A percentile compares a stretch with the other conserved stretches of the same genome.
phyloP scores from a whole-genome alignment of 2,329 filamentous ascomycete genomes.

The Diaporthe sp. region DNA sequence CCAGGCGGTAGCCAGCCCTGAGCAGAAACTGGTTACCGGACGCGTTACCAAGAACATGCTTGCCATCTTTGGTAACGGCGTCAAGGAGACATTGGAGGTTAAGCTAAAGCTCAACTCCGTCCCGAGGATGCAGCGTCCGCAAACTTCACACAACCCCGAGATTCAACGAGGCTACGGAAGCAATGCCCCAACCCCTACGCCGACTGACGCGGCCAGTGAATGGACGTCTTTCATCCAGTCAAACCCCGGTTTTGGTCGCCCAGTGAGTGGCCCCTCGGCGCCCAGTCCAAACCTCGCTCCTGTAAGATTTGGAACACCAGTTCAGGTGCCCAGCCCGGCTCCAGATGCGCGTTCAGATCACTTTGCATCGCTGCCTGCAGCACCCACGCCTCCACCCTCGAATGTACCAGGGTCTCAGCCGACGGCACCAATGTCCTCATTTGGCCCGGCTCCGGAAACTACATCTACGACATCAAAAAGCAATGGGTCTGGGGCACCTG shows the following conservation, averaged over 20 bases:
- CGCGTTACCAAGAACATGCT: slow-evolving; percentile 88
- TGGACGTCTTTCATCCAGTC: slow-evolving; percentile 83
- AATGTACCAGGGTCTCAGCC: slow-evolving; percentile 28
- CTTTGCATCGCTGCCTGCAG: slow-evolving; percentile 10
- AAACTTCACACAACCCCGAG: slow-evolving; percentile 38
- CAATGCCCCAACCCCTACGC: slow-evolving; percentile 48
- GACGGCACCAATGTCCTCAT: slow-evolving; percentile 32
- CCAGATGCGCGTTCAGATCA: slow-evolving; percentile 31
- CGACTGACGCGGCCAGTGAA: slow-evolving; percentile 72
- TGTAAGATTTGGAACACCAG: slow-evolving; percentile 34
- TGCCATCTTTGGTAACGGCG: slow-evolving; percentile 83
- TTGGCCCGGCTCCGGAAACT: slow-evolving; percentile 35
- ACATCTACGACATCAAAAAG: slow-evolving; percentile 37
- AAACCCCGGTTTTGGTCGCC: slow-evolving; percentile 66
- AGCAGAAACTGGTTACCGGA: slow-evolving; percentile 83
- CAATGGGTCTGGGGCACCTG: slow-evolving; percentile 41
- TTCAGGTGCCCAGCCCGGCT: slow-evolving; percentile 31
- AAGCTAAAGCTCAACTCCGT: slow-evolving; percentile 88
- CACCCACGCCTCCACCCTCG: slow-evolving; percentile 35
- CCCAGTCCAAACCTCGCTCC: slow-evolving; percentile 49
- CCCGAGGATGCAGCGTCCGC: slow-evolving; percentile 60
- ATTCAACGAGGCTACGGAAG: slow-evolving; percentile 33
- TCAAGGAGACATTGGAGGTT: slow-evolving; percentile 91
- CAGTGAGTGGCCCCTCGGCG: slow-evolving; percentile 43
- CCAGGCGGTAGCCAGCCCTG: slow-evolving; percentile 63